Evolutionary conservation across 2,329 filamentous ascomycete genomes (phyloP), one percentile per base, ranked within the genome.

Genomic region (Verticillium zaregamsianum): DNA sequence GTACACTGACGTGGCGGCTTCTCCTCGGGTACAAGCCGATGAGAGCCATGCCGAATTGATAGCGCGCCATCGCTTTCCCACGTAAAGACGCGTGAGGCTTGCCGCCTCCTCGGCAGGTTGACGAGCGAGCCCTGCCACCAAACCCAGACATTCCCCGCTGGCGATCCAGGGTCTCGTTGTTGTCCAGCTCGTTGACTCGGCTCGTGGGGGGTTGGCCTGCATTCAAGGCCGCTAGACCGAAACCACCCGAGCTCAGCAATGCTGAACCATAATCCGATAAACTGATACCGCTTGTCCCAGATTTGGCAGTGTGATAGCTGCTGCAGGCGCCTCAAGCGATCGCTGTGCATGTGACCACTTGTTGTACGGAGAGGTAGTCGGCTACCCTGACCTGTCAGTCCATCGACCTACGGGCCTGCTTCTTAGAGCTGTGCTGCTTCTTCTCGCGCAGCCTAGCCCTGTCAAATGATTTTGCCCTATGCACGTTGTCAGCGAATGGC

Each of bases 381-480:
- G 4, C 20, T 5, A 52, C n/a, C 23, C 45, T 25, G n/a, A 23
- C 11, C 12, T 25, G 45, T 52, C 45, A 52, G 11, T 52, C 45
- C 8, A 52, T 11, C 12, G 45, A 12, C 45, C 60, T 52, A 23
- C 64, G 60, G 37, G 32, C 58, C 60, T 80, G 74, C 66, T 86
- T 86, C 72, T 85, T 86, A 8, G 72, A 73, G 65, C 80, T 80
- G 17, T 75, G 72, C 11, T 78, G 68, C 68, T 82, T 85, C 70
- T 86, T 86, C 15, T 74, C 68, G 62, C 71, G 77, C 25, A 86
- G 64, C 31, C 83, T 74, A 1, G 71, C 67, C 20, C 78, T 74
- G 52, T 82, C 76, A 55, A 81, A 83, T 3, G 72, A 67, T 61
- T 80, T 81, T 60, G 79, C 76, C 59, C 82, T 85, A 25, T 8